phyloP scores from a whole-genome alignment of 768 basidiomycete genomes.

The Sutorius australiensis region DNA sequence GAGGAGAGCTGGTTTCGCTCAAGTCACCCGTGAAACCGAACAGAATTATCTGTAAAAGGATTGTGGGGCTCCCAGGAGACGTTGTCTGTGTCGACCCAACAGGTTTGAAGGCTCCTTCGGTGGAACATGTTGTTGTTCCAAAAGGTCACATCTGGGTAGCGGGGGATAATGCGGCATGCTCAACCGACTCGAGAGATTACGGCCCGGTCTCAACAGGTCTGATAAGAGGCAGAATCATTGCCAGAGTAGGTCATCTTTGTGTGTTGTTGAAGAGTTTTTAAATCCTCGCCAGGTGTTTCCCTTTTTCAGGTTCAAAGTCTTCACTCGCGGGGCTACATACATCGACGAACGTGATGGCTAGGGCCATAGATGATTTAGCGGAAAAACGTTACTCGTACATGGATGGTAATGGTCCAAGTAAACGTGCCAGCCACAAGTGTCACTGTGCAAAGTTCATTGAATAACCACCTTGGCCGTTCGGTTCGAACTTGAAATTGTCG shows the following conservation, averaged over 20 bases:
- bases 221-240: conserved; percentile 62
- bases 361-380: background rate
- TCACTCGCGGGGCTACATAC: conserved; percentile 18
- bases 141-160: conserved; percentile 86
- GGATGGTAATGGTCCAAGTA: background rate
- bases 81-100: conserved; percentile 85
- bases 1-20: conserved; percentile 77
- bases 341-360: conserved; percentile 14
- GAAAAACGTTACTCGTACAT: background rate
- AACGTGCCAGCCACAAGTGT: conserved; percentile 8
- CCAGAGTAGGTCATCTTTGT: conserved; percentile 46
- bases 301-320: conserved; percentile 26
- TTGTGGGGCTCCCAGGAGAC: conserved; percentile 90
- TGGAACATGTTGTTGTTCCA: conserved; percentile 75
- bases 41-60: conserved; percentile 78
- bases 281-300: conserved; percentile 29
- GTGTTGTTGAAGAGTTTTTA: background rate
- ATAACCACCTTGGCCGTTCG: conserved; percentile 94
- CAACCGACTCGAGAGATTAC: conserved; percentile 88
- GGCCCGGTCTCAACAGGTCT: conserved; percentile 86
- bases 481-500: conserved; percentile 95
- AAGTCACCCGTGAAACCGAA: conserved; percentile 66
- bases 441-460: conserved; percentile 78
- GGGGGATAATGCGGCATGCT: conserved; percentile 83
- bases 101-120: conserved; percentile 55